phyloP scores from a whole-genome alignment of 2,329 filamentous ascomycete species.

The Fusarium luffae region DNA sequence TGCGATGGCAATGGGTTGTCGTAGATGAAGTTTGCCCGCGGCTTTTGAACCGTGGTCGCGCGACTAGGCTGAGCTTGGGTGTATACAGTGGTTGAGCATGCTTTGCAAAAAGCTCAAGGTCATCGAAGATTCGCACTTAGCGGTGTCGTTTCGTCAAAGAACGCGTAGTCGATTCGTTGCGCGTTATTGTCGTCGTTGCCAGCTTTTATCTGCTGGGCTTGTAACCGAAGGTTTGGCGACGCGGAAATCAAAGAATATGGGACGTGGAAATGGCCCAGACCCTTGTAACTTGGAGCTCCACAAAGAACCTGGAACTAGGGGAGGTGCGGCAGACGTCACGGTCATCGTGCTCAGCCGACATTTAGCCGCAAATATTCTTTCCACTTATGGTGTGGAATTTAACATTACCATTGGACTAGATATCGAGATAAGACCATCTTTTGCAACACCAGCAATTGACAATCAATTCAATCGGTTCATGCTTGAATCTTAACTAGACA shows the following conservation, averaged over 20 bases:
- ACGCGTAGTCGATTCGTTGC: slow-evolving; percentile 5
- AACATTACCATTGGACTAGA: slow-evolving; percentile 12
- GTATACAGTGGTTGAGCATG: slow-evolving; percentile 44
- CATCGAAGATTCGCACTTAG: slow-evolving; percentile 13
- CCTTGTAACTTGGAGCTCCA: slow-evolving; percentile 40
- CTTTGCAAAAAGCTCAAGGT: slow-evolving; percentile 42
- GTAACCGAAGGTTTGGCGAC: slow-evolving; percentile 43
- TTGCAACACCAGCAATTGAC: slow-evolving; percentile 15
- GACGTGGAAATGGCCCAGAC: slow-evolving; percentile 39
- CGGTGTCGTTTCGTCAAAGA: background rate
- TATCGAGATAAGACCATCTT: slow-evolving; percentile 23
- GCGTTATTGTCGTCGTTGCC: slow-evolving; percentile 22
- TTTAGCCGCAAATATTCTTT: slow-evolving; percentile 44
- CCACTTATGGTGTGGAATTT: slow-evolving; percentile 21
- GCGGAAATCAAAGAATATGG: slow-evolving; percentile 40
- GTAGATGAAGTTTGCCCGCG: slow-evolving; percentile 35
- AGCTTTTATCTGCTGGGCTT: slow-evolving; percentile 16
- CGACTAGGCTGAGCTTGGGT: slow-evolving; percentile 48
- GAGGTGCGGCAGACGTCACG: slow-evolving; percentile 40
- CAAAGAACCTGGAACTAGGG: slow-evolving; percentile 23
- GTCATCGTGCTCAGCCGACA: slow-evolving; percentile 35
- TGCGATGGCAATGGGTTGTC: slow-evolving; percentile 17
- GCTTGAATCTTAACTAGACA: background rate
- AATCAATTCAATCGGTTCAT: background rate
- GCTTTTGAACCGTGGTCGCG: slow-evolving; percentile 44